A percentile compares a stretch with the other conserved stretches of the same genome.
Evolutionary conservation across 2,329 filamentous ascomycete genomes (phyloP).

Genomic region (Byssothecium circinans): DNA sequence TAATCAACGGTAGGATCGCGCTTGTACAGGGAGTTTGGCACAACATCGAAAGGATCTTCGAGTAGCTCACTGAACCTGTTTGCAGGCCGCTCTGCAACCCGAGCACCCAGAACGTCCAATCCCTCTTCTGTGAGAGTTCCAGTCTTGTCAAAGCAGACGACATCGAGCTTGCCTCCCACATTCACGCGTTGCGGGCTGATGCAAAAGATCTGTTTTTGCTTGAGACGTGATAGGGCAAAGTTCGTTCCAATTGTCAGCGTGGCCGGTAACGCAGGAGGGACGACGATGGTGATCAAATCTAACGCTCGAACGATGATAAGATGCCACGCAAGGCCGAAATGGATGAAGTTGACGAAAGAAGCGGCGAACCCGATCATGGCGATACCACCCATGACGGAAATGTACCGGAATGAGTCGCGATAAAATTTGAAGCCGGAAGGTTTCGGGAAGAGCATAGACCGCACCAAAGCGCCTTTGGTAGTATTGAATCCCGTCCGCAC

Average conservation of each 20-base stretch:
- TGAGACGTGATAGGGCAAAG: slow-evolving; percentile 85
- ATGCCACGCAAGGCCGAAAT: slow-evolving; percentile 80
- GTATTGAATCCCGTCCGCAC: slow-evolving; percentile 96
- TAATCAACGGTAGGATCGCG: slow-evolving; percentile 63
- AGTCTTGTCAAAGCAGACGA: slow-evolving; percentile 98
- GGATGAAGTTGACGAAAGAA: slow-evolving; percentile 91
- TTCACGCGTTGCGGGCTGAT: slow-evolving; percentile 98
- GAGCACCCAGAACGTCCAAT: slow-evolving; percentile 86
- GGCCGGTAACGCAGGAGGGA: slow-evolving; percentile 90
- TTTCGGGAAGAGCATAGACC: slow-evolving; percentile 98
- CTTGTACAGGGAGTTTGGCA: slow-evolving; percentile 58
- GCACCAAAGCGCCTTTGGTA: slow-evolving; percentile 91
- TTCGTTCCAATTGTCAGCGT: slow-evolving; percentile 96
- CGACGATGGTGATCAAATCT: slow-evolving; percentile 96
- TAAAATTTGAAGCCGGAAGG: slow-evolving; percentile 99
- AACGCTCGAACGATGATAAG: slow-evolving; percentile 88
- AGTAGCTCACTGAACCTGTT: slow-evolving; percentile 76
- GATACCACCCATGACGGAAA: slow-evolving; percentile 90
- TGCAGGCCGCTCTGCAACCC: slow-evolving; percentile 67
- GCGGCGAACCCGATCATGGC: slow-evolving; percentile 85
- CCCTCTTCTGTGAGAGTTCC: slow-evolving; percentile 98
- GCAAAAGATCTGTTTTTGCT: slow-evolving; percentile 90
- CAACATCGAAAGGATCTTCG: slow-evolving; percentile 62
- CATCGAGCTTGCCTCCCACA: slow-evolving; percentile 90
- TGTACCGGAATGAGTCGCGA: slow-evolving; percentile 94